A percentile compares a stretch with the other conserved stretches of the same genome.
Evolutionary conservation across 1,139 yeast genomes (phyloP).

Genomic region (Diutina mesorugosa): DNA sequence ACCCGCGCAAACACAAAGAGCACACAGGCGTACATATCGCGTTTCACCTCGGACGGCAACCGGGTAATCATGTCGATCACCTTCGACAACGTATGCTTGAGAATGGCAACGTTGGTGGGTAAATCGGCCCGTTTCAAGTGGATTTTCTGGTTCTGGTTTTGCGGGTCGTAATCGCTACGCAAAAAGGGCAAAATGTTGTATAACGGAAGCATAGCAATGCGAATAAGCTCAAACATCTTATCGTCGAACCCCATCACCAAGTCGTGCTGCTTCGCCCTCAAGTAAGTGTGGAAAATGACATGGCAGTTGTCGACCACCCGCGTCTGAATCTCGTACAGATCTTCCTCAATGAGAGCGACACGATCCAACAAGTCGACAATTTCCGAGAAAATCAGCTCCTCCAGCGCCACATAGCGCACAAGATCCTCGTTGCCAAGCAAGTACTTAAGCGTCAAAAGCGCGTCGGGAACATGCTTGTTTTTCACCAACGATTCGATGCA

Average conservation of each 20-base stretch:
- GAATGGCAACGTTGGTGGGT: slow-evolving; percentile 22
- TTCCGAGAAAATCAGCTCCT: slow-evolving; percentile 56
- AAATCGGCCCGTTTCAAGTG: slow-evolving; percentile 20
- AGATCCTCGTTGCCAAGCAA: slow-evolving; percentile 47
- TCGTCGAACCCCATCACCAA: slow-evolving; percentile 50
- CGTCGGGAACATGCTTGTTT: slow-evolving; percentile 26
- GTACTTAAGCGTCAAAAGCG: slow-evolving; percentile 41
- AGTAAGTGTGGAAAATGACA: slow-evolving; percentile 26
- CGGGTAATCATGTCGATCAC: slow-evolving; percentile 48
- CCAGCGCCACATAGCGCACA: slow-evolving; percentile 49
- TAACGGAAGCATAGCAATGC: slow-evolving; percentile 60
- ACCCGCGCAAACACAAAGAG: slow-evolving; percentile 51
- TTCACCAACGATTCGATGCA: slow-evolving; percentile 65
- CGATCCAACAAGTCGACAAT: slow-evolving; percentile 67
- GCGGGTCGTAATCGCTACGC: slow-evolving; percentile 28
- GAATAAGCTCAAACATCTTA: slow-evolving; percentile 66
- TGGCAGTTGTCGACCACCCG: slow-evolving; percentile 45
- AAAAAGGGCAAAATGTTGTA: slow-evolving; percentile 50
- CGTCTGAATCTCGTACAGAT: slow-evolving; percentile 37
- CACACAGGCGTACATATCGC: slow-evolving; percentile 60
- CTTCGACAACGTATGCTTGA: slow-evolving; percentile 40
- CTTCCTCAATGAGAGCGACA: slow-evolving; percentile 40
- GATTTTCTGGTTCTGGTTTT: slow-evolving; percentile 19
- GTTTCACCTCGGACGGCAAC: slow-evolving; percentile 51
- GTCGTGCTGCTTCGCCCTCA: slow-evolving; percentile 9